Conservation (phyloP, 768 basidiomycete genomes). For the Mycena chlorophos region DNA sequence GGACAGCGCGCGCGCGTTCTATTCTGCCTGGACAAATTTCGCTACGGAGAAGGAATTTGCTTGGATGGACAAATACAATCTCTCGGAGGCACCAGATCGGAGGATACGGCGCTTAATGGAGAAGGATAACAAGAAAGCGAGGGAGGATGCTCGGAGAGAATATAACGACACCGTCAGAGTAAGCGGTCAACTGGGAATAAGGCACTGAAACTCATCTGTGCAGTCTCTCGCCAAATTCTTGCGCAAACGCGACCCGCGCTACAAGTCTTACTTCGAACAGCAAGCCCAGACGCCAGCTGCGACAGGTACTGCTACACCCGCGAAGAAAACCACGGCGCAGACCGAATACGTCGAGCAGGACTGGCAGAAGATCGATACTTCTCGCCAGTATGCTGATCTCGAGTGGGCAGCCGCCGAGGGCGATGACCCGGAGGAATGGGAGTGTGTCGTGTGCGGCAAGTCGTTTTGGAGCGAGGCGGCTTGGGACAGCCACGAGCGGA, state of each 20-base stretch:
- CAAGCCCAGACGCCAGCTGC: constrained; percentile 35
- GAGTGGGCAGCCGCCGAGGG: constrained; percentile 77
- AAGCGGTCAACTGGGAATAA: constrained; percentile 26
- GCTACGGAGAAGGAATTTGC: constrained; percentile 82
- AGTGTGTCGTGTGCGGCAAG: constrained; percentile 94
- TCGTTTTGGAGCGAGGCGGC: constrained; percentile 88
- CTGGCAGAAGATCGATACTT: constrained; percentile 73
- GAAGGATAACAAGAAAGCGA: constrained; percentile 89
- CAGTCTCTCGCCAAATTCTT: constrained; percentile 76
- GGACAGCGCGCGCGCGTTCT: constrained; percentile 73
- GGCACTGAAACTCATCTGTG: constrained; percentile 2
- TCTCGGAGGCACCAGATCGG: constrained; percentile 83
- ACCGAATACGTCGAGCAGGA: constrained; percentile 76
- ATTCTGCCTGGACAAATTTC: constrained; percentile 85
- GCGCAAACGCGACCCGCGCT: constrained; percentile 87
- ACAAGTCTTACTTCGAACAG: constrained; percentile 64
- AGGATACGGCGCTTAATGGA: constrained; percentile 88
- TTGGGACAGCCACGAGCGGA: constrained; percentile 95
- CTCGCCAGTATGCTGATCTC: constrained; percentile 54
- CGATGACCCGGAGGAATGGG: constrained; percentile 78
- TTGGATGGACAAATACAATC: constrained; percentile 86
- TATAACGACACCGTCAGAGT: constrained; percentile 92
- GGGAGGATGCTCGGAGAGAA: constrained; percentile 84
- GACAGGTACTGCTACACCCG: constrained; percentile 34
- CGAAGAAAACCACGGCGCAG: constrained; percentile 31